Conservation (phyloP, 768 basidiomycete genomes). For the Piloderma croceum region DNA sequence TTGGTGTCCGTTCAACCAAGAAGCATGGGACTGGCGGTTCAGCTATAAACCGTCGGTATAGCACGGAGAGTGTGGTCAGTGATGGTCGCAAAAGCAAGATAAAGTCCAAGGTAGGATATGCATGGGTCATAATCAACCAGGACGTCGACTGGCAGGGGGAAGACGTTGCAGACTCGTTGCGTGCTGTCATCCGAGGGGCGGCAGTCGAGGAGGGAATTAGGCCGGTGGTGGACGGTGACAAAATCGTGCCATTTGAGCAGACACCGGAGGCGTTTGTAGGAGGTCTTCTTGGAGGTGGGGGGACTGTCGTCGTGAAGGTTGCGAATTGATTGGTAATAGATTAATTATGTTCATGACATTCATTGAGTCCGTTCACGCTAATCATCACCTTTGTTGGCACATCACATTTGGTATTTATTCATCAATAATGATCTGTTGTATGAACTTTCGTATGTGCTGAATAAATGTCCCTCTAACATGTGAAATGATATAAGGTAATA, state of each 20-base stretch:
- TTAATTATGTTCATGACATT: no score
- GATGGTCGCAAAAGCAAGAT: conserved; percentile 25
- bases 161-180: conserved; percentile 54
- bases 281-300: conserved; percentile 26
- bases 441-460: no score
- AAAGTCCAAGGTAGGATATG: conserved; percentile 56
- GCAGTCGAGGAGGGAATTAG: conserved; percentile 27
- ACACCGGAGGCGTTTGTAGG: conserved; percentile 28
- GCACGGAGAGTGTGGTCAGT: conserved; percentile 4
- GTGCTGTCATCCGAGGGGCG: conserved; percentile 34
- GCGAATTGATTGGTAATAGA: conserved; percentile 23
- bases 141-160: conserved; percentile 83
- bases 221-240: conserved; percentile 17
- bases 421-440: no score
- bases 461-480: no score
- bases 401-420: no score
- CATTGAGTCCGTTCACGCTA: no score
- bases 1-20: conserved; percentile 59
- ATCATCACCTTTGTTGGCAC: no score
- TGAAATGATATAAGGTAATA: no score
- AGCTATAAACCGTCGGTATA: not conserved
- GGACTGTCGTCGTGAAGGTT: conserved; percentile 32
- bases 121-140: conserved; percentile 75
- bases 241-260: conserved; percentile 28
- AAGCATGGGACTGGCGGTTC: conserved; percentile 13